phyloP scores from a whole-genome alignment of 2,329 filamentous ascomycete species.

The Diaporthe capsici region DNA sequence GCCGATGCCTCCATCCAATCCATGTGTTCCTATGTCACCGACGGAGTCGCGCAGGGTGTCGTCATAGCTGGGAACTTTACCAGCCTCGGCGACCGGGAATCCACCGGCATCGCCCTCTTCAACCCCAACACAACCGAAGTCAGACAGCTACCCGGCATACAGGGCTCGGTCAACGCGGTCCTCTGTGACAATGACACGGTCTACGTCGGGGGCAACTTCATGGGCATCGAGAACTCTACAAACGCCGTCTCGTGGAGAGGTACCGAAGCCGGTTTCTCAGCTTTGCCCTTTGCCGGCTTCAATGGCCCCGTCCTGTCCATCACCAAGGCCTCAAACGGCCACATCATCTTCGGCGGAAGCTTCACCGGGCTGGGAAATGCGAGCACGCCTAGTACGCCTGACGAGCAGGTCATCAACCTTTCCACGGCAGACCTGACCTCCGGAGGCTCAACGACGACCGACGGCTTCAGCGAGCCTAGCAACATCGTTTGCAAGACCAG shows the following conservation, averaged over 20 bases:
- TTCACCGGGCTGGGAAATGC: constrained; percentile 92
- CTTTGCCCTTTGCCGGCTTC: constrained; percentile 92
- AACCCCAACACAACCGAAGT: constrained; percentile 80
- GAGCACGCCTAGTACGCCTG: constrained; percentile 74
- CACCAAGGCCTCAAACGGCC: constrained; percentile 81
- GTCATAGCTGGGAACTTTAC: constrained; percentile 97
- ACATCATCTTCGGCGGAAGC: constrained; percentile 91
- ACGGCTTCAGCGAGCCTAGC: constrained; percentile 80
- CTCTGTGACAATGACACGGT: constrained; percentile 86
- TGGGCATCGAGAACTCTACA: constrained; percentile 78
- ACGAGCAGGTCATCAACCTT: constrained; percentile 87
- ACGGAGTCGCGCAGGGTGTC: constrained; percentile 79
- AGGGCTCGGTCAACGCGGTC: constrained; percentile 85
- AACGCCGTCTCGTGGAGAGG: constrained; percentile 93
- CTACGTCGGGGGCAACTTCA: constrained; percentile 92
- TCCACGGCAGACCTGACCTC: constrained; percentile 81
- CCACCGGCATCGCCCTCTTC: constrained; percentile 85
- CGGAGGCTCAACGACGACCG: constrained; percentile 70
- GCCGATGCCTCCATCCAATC: constrained; percentile 88
- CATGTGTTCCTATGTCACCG: constrained; percentile 85
- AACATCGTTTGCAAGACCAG: constrained; percentile 87
- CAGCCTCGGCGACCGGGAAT: constrained; percentile 82
- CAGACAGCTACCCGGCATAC: constrained; percentile 82
- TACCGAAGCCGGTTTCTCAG: constrained; percentile 76
- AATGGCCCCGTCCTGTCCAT: constrained; percentile 94